Evolutionary conservation across 306 rosid genomes (phyloP).

Genomic region (Vigna nakashimae): DNA sequence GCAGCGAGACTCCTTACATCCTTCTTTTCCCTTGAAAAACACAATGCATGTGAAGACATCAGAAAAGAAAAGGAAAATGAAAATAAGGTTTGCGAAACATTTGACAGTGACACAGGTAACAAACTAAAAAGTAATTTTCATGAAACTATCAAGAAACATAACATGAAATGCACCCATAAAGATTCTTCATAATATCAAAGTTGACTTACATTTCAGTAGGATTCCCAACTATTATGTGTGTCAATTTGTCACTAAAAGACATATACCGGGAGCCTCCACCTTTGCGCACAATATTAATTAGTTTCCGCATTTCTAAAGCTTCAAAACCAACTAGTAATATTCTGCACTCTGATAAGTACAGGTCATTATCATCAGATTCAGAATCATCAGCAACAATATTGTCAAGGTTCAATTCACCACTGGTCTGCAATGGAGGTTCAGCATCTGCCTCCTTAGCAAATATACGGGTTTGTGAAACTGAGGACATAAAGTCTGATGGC

Average conservation of each 20-base stretch:
- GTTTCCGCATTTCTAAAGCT: constrained; percentile 84
- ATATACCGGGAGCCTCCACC: constrained; percentile 94
- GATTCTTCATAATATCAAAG: constrained; percentile 21
- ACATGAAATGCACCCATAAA: constrained; percentile 28
- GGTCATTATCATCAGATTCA: constrained; percentile 81
- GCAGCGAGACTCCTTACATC: constrained; percentile 85
- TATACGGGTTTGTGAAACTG: constrained; percentile 50
- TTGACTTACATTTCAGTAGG: constrained; percentile 80
- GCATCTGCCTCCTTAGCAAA: constrained; percentile 56
- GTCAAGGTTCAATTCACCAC: constrained; percentile 56
- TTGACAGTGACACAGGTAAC: constrained; percentile 4
- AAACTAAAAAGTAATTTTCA: background rate
- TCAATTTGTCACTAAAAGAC: constrained; percentile 75
- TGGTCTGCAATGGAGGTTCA: constrained; percentile 52
- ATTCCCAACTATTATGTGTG: constrained; percentile 85
- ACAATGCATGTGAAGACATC: constrained; percentile 27
- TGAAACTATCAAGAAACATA: constrained; percentile 10
- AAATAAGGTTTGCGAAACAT: constrained; percentile 7
- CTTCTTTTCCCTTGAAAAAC: constrained; percentile 76
- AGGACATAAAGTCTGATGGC: constrained; percentile 57
- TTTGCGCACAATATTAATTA: constrained; percentile 82
- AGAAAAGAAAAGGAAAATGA: background rate
- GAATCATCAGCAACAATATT: constrained; percentile 82
- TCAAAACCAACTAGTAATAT: constrained; percentile 81
- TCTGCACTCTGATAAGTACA: constrained; percentile 90